phyloP scores from a whole-genome alignment of 2,329 filamentous ascomycete genomes.

The Ophiostoma sp. region DNA sequence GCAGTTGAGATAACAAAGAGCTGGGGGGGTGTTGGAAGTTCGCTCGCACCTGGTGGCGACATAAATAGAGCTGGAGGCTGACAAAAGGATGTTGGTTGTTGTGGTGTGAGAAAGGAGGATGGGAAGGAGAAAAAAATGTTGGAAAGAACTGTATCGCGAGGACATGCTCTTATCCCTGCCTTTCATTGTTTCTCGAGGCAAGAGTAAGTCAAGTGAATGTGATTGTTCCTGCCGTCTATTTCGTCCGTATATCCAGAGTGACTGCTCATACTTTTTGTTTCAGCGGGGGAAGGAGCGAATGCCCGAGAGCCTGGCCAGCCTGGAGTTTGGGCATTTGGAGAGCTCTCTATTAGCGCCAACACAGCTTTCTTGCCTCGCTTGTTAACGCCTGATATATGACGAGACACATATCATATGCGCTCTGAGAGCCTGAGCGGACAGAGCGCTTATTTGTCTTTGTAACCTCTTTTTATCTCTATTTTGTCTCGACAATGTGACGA shows the following conservation, averaged over 20 bases:
- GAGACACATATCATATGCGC: not conserved
- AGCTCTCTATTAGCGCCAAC: not conserved
- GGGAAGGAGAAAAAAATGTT: not conserved
- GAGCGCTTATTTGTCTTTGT: no score
- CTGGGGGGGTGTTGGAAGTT: not conserved
- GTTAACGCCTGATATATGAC: not conserved
- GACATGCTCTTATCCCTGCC: not conserved
- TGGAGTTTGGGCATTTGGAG: not conserved
- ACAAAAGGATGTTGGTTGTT: not conserved
- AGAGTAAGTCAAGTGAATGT: not conserved
- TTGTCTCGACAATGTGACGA: not conserved
- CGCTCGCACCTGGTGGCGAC: not conserved
- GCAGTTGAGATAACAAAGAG: conserved; percentile 10
- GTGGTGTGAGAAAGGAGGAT: not conserved
- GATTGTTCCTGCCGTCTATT: conserved; percentile 13
- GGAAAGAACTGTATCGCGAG: not conserved
- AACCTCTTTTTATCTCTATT: no score
- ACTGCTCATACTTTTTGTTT: not conserved
- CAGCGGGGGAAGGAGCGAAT: conserved; percentile 7
- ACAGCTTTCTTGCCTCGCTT: not conserved
- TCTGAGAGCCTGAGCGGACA: not conserved
- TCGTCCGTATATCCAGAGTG: not conserved
- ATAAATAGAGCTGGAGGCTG: not conserved
- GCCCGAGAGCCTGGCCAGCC: not conserved
- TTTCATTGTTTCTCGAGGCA: conserved; percentile 9